A percentile compares a stretch with the other conserved stretches of the same genome.
Evolutionary conservation across 78 protist species (phyloP).

Genomic region (Dictyostelium citrinum): DNA sequence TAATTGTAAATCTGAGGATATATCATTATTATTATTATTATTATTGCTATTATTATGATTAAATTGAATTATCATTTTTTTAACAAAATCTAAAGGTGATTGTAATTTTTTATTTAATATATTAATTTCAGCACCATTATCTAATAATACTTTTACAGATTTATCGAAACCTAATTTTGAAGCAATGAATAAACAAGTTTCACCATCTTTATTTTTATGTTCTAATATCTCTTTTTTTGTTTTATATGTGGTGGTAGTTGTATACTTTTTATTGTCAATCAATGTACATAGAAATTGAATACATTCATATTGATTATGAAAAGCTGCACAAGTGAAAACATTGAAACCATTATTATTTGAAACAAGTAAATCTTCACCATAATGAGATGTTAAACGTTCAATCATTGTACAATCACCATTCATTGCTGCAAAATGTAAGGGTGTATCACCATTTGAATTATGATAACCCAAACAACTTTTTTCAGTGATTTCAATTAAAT

Average conservation of each 20-base stretch:
- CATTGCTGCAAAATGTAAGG: slow-evolving; percentile 50
- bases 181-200: slow-evolving; percentile 34
- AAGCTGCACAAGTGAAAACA: slow-evolving; percentile 53
- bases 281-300: neutral
- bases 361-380: slow-evolving; percentile 16
- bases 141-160: neutral
- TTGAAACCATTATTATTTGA: slow-evolving; percentile 44
- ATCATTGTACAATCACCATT: slow-evolving; percentile 42
- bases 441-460: slow-evolving; percentile 33
- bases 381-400: neutral
- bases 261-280: slow-evolving; percentile 9
- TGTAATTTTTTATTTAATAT: slow-evolving; percentile 4
- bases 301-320: slow-evolving; percentile 20
- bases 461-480: neutral
- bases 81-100: slow-evolving; percentile 29
- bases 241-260: neutral
- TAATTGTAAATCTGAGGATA: neutral
- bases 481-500: neutral
- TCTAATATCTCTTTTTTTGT: slow-evolving; percentile 9
- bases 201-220: slow-evolving; percentile 45
- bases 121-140: slow-evolving; percentile 30
- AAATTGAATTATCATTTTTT: neutral
- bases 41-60: neutral
- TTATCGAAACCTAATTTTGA: slow-evolving; percentile 18
- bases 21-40: neutral